A percentile compares a stretch with the other conserved stretches of the same genome.
Evolutionary conservation across 2,329 filamentous ascomycete genomes (phyloP).

Genomic region (Aschersonia sp.): DNA sequence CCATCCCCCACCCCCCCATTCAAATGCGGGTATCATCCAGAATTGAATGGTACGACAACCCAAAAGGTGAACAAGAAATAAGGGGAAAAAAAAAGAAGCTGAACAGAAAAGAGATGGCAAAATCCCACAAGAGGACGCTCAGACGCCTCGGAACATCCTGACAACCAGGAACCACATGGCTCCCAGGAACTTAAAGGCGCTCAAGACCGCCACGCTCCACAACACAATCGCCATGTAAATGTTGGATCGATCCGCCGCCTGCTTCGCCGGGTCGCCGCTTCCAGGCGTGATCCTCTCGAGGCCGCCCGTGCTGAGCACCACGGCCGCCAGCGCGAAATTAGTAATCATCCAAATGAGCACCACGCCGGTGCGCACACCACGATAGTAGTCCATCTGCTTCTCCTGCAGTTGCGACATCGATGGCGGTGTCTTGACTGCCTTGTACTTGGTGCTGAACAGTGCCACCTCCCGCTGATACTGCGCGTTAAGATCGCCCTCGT

Average conservation of each 20-base stretch:
- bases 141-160: constrained; percentile 66
- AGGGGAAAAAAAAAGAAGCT: neutral
- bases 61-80: neutral
- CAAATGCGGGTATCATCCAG: neutral
- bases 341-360: constrained; percentile 94
- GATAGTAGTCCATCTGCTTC: constrained; percentile 96
- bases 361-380: constrained; percentile 82
- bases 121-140: constrained; percentile 5
- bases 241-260: constrained; percentile 44
- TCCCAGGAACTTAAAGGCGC: constrained; percentile 75
- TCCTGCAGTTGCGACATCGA: constrained; percentile 47
- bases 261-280: constrained; percentile 20
- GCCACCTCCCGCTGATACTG: constrained; percentile 81
- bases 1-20: neutral
- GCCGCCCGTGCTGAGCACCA: constrained; percentile 77
- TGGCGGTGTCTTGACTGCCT: constrained; percentile 51
- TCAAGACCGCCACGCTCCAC: constrained; percentile 77
- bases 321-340: constrained; percentile 76
- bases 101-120: neutral
- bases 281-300: constrained; percentile 50
- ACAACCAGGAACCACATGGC: constrained; percentile 88
- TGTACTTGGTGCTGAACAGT: constrained; percentile 60
- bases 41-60: neutral
- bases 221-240: constrained; percentile 80
- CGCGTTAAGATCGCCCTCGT: constrained; percentile 87